Conservation (phyloP, 2,329 filamentous ascomycete species). For the Verticillium dahliae region DNA sequence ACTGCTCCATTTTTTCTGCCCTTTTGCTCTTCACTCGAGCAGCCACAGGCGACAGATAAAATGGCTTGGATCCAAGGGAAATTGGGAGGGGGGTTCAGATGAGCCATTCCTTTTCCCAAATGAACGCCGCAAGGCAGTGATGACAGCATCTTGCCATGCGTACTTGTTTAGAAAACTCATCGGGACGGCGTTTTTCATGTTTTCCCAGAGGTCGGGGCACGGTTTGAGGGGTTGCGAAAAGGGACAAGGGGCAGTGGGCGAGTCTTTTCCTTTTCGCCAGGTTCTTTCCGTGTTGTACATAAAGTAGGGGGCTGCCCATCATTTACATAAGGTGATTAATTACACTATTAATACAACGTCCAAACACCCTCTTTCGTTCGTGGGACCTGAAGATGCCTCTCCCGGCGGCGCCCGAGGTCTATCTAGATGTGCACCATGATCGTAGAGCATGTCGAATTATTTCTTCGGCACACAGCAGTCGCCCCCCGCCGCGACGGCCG, state of each 20-base stretch:
- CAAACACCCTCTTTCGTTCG: background rate
- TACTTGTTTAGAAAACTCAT: conserved; percentile 4
- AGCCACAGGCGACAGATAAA: background rate
- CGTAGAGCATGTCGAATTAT: background rate
- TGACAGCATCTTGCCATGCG: conserved; percentile 4
- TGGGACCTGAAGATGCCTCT: background rate
- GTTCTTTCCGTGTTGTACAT: conserved; percentile 6
- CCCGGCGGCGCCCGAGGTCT: no score
- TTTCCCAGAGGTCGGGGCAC: conserved; percentile 1
- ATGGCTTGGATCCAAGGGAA: background rate
- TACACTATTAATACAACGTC: conserved; percentile 5
- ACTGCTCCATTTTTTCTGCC: no score
- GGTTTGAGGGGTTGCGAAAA: background rate
- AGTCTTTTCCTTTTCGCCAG: background rate
- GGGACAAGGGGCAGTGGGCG: conserved; percentile 2
- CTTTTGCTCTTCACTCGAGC: background rate
- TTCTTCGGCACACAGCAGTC: conserved; percentile 49
- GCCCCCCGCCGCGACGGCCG: conserved; percentile 36
- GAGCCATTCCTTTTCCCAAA: background rate
- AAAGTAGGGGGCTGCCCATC: conserved; percentile 6
- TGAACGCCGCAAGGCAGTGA: conserved; percentile 1
- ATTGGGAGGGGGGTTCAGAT: background rate
- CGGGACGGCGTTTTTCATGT: conserved; percentile 10
- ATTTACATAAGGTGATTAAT: conserved; percentile 2
- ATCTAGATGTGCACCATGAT: background rate